Percentiles rank a stretch among this genome's conserved stretches.
phyloP scores from a whole-genome alignment of 2,329 filamentous ascomycete species.

The Colletotrichum lupini region DNA sequence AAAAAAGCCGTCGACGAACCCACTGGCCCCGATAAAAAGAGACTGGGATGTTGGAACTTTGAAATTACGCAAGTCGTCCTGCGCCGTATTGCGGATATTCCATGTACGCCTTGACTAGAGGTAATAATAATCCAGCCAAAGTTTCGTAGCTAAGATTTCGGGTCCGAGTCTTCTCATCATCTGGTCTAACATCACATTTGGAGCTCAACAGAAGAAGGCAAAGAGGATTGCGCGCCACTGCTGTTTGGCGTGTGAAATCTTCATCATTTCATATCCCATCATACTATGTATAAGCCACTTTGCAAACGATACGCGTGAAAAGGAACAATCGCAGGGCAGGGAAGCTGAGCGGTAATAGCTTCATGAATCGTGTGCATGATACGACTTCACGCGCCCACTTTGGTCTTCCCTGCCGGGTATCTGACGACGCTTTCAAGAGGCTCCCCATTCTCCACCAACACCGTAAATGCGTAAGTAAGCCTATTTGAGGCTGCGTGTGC shows the following conservation, averaged over 20 bases:
- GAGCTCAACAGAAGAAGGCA: neutral
- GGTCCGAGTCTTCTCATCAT: neutral
- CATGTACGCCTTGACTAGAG: neutral
- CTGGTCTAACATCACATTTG: neutral
- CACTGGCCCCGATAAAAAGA: neutral
- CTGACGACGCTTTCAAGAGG: conserved; percentile 2
- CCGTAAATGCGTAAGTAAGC: conserved; percentile 12
- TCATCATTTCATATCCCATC: conserved; percentile 21
- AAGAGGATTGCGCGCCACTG: neutral
- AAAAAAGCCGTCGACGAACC: neutral
- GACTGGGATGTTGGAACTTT: neutral
- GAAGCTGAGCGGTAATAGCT: neutral
- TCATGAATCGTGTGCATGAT: neutral
- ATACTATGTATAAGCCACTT: neutral
- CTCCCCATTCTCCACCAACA: neutral
- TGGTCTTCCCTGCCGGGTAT: conserved; percentile 24
- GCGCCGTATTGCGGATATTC: neutral
- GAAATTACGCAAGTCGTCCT: neutral
- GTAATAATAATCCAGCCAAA: neutral
- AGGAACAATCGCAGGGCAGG: conserved; percentile 7
- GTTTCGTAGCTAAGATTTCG: neutral
- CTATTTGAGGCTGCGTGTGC: neutral
- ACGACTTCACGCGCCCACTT: neutral
- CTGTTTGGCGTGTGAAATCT: neutral
- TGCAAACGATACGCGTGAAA: neutral